These are phyloP conservation scores for Pleurostoma richardsiae DNA, from an alignment of 2,329 filamentous ascomycete species.

Conservation along the genomic window DNA sequence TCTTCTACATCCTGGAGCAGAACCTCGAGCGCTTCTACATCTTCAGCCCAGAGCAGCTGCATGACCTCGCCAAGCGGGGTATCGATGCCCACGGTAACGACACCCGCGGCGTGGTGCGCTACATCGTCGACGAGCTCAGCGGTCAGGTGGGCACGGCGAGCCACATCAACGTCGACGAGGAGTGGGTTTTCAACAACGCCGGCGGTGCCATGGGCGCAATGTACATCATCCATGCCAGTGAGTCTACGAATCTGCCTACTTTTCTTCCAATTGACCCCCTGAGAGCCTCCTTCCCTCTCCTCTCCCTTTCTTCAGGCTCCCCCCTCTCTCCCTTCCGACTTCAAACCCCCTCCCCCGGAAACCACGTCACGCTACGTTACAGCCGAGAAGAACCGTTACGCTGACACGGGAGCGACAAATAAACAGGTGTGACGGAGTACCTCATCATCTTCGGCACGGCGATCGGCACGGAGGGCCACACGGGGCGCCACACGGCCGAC, in stretches of 20 bases:
- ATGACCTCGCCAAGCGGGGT: conserved; percentile 61
- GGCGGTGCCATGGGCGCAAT: conserved; percentile 89
- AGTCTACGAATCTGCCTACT: conserved; percentile 20
- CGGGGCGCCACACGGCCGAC: conserved; percentile 83
- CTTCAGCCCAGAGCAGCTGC: conserved; percentile 64
- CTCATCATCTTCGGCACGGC: conserved; percentile 83
- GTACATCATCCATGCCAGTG: conserved; percentile 84
- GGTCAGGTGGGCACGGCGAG: conserved; percentile 40
- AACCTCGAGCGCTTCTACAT: conserved; percentile 67
- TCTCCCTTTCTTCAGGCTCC: background rate
- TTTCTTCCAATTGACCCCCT: background rate
- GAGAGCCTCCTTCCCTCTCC: background rate
- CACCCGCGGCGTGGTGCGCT: conserved; percentile 62
- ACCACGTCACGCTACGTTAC: background rate
- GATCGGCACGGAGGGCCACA: conserved; percentile 82
- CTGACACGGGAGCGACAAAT: background rate
- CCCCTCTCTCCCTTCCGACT: conserved; percentile 1
- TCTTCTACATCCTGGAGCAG: conserved; percentile 52
- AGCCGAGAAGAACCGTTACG: too few relatives aligned
- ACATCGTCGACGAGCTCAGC: conserved; percentile 65
- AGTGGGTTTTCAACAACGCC: conserved; percentile 91
- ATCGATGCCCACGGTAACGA: conserved; percentile 69
- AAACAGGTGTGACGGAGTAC: conserved; percentile 72
- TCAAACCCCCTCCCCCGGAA: background rate
- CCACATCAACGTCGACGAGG: conserved; percentile 66